These are phyloP conservation scores for Crucihimalaya himalaica DNA, from an alignment of 345 rosid genomes.

Conservation along the genomic window DNA sequence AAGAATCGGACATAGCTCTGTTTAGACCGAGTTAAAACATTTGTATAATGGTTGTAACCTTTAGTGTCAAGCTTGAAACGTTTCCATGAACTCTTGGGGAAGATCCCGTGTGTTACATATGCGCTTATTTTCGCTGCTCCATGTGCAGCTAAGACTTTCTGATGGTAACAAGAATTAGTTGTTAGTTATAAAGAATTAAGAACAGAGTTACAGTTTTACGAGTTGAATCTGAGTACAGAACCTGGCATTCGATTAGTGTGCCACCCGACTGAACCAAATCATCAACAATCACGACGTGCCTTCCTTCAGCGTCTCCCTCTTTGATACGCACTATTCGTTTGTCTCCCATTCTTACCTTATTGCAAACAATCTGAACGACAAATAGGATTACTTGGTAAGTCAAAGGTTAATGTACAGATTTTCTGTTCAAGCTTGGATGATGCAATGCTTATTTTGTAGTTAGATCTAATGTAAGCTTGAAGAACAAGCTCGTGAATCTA, in stretches of 20 bases:
- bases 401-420: background rate
- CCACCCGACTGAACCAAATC: slow-evolving; percentile 99
- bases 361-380: slow-evolving; percentile 74
- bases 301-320: slow-evolving; percentile 86
- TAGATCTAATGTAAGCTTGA: background rate
- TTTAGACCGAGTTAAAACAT: background rate
- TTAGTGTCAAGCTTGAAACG: slow-evolving; percentile 78
- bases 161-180: slow-evolving; percentile 18
- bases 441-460: background rate
- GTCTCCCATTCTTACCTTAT: slow-evolving; percentile 91
- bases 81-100: slow-evolving; percentile 87
- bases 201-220: background rate
- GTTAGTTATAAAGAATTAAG: background rate
- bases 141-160: slow-evolving; percentile 91
- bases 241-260: slow-evolving; percentile 97
- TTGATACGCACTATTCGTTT: slow-evolving; percentile 85
- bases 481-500: background rate
- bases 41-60: slow-evolving; percentile 53
- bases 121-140: slow-evolving; percentile 94
- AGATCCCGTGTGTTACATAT: slow-evolving; percentile 92
- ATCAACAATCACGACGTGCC: slow-evolving; percentile 93
- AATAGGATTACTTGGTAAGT: background rate
- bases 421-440: background rate
- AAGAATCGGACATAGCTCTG: background rate
- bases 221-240: slow-evolving; percentile 35